These are phyloP conservation scores for Fusarium heterosporum DNA, from an alignment of 2,329 filamentous ascomycete genomes.

Conservation along the genomic window DNA sequence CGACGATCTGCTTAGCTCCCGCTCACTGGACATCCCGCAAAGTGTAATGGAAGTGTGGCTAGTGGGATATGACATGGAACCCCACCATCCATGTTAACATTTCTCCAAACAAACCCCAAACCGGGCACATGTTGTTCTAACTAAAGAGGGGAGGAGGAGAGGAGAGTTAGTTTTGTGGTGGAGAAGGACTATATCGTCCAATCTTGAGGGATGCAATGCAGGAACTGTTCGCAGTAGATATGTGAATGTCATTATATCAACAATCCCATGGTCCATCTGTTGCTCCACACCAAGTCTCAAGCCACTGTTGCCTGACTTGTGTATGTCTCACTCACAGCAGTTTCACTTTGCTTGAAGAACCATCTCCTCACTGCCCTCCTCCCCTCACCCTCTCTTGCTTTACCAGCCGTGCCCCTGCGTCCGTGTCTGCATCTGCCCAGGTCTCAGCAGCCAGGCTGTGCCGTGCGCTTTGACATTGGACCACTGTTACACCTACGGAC, in stretches of 20 bases:
- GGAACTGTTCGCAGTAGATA: no score
- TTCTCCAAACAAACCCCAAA: background rate
- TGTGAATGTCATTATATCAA: background rate
- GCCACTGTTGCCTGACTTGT: conserved; percentile 8
- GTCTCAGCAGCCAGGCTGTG: conserved; percentile 28
- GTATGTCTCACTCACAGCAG: background rate
- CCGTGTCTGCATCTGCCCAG: conserved; percentile 24
- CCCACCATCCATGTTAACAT: conserved; percentile 2
- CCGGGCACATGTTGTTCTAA: background rate
- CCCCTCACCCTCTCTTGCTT: background rate
- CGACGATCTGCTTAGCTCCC: conserved; percentile 35
- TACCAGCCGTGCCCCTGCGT: conserved; percentile 28
- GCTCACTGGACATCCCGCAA: background rate
- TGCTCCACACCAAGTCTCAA: conserved; percentile 4
- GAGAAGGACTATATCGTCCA: background rate
- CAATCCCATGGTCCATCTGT: background rate
- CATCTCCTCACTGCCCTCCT: background rate
- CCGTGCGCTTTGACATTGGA: conserved; percentile 36
- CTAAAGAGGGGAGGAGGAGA: background rate
- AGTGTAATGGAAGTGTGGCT: conserved; percentile 36
- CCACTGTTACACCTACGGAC: background rate
- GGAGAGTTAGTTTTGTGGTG: background rate
- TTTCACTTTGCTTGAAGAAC: background rate
- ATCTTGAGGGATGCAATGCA: background rate
- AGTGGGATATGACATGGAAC: conserved; percentile 30